Evolutionary conservation across 1,139 yeast species (phyloP), one percentile per base, ranked within the genome.

Genomic region (Spathaspora sp.): DNA sequence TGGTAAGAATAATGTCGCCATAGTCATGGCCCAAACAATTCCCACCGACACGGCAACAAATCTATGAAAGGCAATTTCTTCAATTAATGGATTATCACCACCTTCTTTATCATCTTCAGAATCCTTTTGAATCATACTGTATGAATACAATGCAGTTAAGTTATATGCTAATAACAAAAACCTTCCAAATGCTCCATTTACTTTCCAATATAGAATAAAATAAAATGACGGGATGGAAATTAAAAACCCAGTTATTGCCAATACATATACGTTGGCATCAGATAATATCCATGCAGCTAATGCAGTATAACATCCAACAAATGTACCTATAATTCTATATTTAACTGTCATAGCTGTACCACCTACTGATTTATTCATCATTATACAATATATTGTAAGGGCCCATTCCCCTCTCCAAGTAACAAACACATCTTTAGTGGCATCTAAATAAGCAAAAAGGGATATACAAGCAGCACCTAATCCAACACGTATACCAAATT

Each of bases 381-480:
- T 86, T 47, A 89, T 85, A 55, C 89, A 82, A 57, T 82, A 89
- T 0, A 91, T 83, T 11, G 87, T 86, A 36, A 89, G 67, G 0
- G 90, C 85, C 96, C 96, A 89, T 61, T 89, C 96, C 13, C 87
- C 84, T 54, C 93, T 68, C 90, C 91, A 87, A 43, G 70, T 74
- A 43, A 70, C 75, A 56, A 87, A 89, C 0, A 63, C 53, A 6
- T 72, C 71, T 46, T 82, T 72, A 0, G 89, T 77, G 4, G 61
- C 60, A 1, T 84, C 83, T 36, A 80, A 58, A 58, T 82, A 88
- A 3, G 96, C 95, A 47, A 89, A 82, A 0, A 80, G 54, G 0
- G 91, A 83, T 40, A 88, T 64, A 5, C 78, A 67, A 39, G 86
- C 74, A 0, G 95, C 88, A 0, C 96, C 96, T 9, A 86, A 59